phyloP scores from a whole-genome alignment of 2,329 filamentous ascomycete genomes.

The Aspergillus novoparasiticus region DNA sequence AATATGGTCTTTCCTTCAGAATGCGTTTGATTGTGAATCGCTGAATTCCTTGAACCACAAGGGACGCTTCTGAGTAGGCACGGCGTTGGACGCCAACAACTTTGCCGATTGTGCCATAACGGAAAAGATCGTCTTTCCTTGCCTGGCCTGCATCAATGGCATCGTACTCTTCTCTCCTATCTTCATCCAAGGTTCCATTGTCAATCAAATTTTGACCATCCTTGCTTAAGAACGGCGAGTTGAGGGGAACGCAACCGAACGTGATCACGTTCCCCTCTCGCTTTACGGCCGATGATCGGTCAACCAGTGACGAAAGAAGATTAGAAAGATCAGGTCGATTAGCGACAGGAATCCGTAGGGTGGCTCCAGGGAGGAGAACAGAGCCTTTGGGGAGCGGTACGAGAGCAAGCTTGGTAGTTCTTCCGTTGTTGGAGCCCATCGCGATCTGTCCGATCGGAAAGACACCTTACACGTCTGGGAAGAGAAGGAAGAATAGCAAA shows the following conservation, averaged over 20 bases:
- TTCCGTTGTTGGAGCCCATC: conserved; percentile 43
- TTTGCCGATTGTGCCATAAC: conserved; percentile 78
- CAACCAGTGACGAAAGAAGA: conserved; percentile 82
- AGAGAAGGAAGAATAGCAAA: background rate
- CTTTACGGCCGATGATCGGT: conserved; percentile 67
- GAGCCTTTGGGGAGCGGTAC: conserved; percentile 79
- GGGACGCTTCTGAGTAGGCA: conserved; percentile 72
- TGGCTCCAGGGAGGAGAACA: conserved; percentile 82
- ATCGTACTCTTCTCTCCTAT: conserved; percentile 46
- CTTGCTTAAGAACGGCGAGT: conserved; percentile 70
- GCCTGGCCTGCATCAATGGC: conserved; percentile 62
- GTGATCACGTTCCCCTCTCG: conserved; percentile 69
- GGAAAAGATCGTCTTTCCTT: conserved; percentile 74
- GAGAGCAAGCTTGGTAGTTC: conserved; percentile 63
- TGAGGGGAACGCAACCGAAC: conserved; percentile 85
- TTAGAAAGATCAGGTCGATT: conserved; percentile 86
- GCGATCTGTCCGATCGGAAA: conserved; percentile 15
- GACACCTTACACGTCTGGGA: background rate
- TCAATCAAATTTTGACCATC: conserved; percentile 77
- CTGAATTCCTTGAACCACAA: conserved; percentile 83
- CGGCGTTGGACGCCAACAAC: conserved; percentile 77
- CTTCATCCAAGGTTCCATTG: conserved; percentile 57
- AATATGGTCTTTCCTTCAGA: conserved; percentile 77
- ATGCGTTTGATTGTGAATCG: conserved; percentile 76
- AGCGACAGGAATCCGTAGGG: conserved; percentile 80